These are phyloP conservation scores for Didymella keratinophila DNA, from an alignment of 2,329 filamentous ascomycete species.

Conservation along the genomic window DNA sequence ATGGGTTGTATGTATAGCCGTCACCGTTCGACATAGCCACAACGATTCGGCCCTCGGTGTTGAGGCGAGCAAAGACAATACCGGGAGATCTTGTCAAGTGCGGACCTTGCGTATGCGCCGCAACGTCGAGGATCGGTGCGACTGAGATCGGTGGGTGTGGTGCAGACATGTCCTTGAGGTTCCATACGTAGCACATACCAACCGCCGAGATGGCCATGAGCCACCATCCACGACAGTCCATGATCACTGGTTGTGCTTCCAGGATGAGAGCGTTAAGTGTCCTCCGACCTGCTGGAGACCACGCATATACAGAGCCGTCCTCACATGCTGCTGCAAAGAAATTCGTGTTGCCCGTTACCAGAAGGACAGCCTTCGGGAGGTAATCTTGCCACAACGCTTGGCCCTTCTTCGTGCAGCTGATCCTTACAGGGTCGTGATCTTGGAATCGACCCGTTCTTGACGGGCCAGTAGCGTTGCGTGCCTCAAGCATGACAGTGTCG, in stretches of 20 bases:
- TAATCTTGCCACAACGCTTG: slow-evolving; percentile 93
- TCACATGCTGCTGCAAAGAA: slow-evolving; percentile 96
- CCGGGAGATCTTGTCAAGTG: slow-evolving; percentile 83
- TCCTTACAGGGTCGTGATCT: slow-evolving; percentile 81
- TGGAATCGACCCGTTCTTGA: slow-evolving; percentile 66
- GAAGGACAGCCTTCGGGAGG: slow-evolving; percentile 82
- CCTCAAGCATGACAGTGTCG: slow-evolving; percentile 80
- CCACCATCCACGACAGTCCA: slow-evolving; percentile 90
- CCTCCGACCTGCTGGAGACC: slow-evolving; percentile 89
- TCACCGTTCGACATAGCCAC: slow-evolving; percentile 95
- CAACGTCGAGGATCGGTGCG: slow-evolving; percentile 86
- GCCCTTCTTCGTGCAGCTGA: slow-evolving; percentile 82
- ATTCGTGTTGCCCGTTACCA: slow-evolving; percentile 86
- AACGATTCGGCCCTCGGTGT: slow-evolving; percentile 83
- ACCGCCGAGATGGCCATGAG: slow-evolving; percentile 87
- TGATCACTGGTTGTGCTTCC: slow-evolving; percentile 91
- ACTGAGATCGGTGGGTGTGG: slow-evolving; percentile 91
- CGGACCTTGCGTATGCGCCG: slow-evolving; percentile 77
- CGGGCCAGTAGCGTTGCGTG: slow-evolving; percentile 75
- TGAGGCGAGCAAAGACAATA: slow-evolving; percentile 89
- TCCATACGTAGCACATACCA: slow-evolving; percentile 93
- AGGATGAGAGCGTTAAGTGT: slow-evolving; percentile 84
- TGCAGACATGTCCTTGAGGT: slow-evolving; percentile 80
- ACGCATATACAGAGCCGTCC: slow-evolving; percentile 87
- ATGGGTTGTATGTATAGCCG: slow-evolving; percentile 86